Base-by-base conservation (phyloP, 2,329 filamentous ascomycete genomes). In the Stachybotrys chartarum region DNA sequence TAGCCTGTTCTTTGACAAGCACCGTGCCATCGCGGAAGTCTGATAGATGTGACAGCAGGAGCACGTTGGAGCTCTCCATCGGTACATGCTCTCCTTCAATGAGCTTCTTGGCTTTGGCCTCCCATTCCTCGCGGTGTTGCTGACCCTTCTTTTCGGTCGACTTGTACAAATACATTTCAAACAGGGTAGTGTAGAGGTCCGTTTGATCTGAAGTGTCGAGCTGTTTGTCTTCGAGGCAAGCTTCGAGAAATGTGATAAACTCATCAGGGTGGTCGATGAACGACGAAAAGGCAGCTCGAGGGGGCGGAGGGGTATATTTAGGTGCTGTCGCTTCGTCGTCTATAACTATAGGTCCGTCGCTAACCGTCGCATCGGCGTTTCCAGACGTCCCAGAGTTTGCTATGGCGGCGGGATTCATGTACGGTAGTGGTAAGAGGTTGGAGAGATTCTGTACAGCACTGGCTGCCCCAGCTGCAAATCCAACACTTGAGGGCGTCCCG, bases 151-250 rank as follows among this genome's bases (percentile, higher is more conserved):
- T 87, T 56, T 86, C 83, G 57, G 85, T 88, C 24, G 93, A 89
- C 63, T 91, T 94, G 70, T 96, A 89, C 8, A 99, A 77, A 67
- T 97, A 99, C 88, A 99, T 97, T 70, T 99, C 95, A 66, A 99
- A 97, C 14, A 99, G 72, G 0, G 95, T 97, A 0, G 93, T 97
- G 66, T 94, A 94, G 16, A 99, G 79, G 69, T 99, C 95, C 1
- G 87, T 82, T 59, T 85, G 88, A 67, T 97, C 89, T 8, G 84
- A 80, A 42, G 88, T 79, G 18, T 84, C 84, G n/a, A 96, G 72
- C 24, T 82, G 80, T 18, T 85, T 78, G 56, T 91, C 86, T 52
- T 85, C 76, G 6, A 96, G 81, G 58, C 93, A 92, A 6, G 91
- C 91, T 71, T 99, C 93, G 0, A 99, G 78, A 67, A 99, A 99